phyloP scores from a whole-genome alignment of 768 basidiomycete genomes.

The Phanerochaete carnosa region DNA sequence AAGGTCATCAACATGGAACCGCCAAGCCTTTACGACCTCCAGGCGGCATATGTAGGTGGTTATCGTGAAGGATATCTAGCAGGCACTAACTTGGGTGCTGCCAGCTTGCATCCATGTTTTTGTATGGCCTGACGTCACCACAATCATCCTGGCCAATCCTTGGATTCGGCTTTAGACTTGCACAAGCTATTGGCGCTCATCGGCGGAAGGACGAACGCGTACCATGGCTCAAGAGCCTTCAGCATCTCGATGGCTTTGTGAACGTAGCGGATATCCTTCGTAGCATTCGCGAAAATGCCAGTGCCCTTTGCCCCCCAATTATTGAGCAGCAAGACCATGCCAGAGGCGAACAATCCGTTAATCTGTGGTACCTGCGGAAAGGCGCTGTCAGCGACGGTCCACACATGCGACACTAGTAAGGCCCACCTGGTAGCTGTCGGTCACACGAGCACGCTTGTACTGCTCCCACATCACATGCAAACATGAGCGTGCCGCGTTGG shows the following conservation, averaged over 20 bases:
- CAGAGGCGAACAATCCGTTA: constrained; percentile 29
- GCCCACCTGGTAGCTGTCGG: constrained; percentile 16
- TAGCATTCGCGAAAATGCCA: constrained; percentile 26
- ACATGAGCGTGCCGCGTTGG: constrained; percentile 43
- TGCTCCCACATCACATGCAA: constrained; percentile 39
- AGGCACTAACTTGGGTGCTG: constrained; percentile 1
- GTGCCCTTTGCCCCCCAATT: constrained; percentile 37
- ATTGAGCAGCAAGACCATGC: constrained; percentile 40
- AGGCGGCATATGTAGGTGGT: constrained; percentile 5
- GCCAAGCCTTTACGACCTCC: constrained; percentile 14
- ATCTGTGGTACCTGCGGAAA: constrained; percentile 19
- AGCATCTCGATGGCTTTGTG: constrained; percentile 37
- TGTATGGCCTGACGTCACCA: constrained; percentile 8
- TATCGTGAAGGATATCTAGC: not conserved
- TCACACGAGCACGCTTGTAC: constrained; percentile 21
- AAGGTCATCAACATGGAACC: constrained; percentile 25
- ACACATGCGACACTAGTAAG: constrained; percentile 17
- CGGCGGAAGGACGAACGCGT: constrained; percentile 57
- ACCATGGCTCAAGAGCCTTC: no score
- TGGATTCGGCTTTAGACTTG: constrained; percentile 45
- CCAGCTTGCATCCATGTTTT: constrained; percentile 11
- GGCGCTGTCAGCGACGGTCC: not conserved
- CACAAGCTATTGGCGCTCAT: constrained; percentile 73
- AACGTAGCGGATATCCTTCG: constrained; percentile 35
- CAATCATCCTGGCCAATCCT: constrained; percentile 19